These are phyloP conservation scores for Eutypella sp. DNA, from an alignment of 2,329 filamentous ascomycete species.

Conservation along the genomic window DNA sequence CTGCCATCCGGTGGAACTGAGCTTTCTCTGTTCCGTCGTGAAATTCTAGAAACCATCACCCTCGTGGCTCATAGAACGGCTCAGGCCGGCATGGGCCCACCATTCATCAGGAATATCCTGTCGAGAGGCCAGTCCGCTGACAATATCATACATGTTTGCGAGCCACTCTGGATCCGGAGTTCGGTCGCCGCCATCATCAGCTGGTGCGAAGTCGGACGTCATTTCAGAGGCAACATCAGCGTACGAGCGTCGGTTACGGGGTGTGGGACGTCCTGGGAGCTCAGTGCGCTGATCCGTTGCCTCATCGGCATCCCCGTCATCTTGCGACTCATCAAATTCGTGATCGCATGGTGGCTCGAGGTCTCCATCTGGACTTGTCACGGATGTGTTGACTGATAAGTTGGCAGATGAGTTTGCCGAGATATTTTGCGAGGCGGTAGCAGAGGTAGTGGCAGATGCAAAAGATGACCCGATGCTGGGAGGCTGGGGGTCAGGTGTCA, in stretches of 20 bases:
- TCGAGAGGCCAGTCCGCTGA: slow-evolving; percentile 63
- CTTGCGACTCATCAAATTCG: slow-evolving; percentile 47
- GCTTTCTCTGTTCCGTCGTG: too few relatives aligned
- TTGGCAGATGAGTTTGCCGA: slow-evolving; percentile 36
- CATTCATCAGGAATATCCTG: slow-evolving; percentile 78
- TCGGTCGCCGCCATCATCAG: slow-evolving; percentile 33
- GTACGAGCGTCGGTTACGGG: slow-evolving; percentile 26
- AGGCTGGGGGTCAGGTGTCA: slow-evolving; percentile 75
- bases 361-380: slow-evolving; percentile 37
- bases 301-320: slow-evolving; percentile 35
- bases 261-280: slow-evolving; percentile 5
- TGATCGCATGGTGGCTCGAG: slow-evolving; percentile 45
- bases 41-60: too few relatives aligned
- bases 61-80: slow-evolving; percentile 48
- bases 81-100: slow-evolving; percentile 70
- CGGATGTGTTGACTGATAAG: slow-evolving; percentile 41
- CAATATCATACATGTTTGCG: slow-evolving; percentile 65
- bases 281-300: slow-evolving; percentile 15
- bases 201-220: slow-evolving; percentile 16
- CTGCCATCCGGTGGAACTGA: too few relatives aligned
- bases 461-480: slow-evolving; percentile 83
- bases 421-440: slow-evolving; percentile 36
- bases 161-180: slow-evolving; percentile 38
- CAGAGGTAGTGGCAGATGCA: slow-evolving; percentile 56
- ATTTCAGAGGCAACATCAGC: slow-evolving; percentile 41